Conservation (phyloP, 2,329 filamentous ascomycete species). For the Cladorrhinum sp. region DNA sequence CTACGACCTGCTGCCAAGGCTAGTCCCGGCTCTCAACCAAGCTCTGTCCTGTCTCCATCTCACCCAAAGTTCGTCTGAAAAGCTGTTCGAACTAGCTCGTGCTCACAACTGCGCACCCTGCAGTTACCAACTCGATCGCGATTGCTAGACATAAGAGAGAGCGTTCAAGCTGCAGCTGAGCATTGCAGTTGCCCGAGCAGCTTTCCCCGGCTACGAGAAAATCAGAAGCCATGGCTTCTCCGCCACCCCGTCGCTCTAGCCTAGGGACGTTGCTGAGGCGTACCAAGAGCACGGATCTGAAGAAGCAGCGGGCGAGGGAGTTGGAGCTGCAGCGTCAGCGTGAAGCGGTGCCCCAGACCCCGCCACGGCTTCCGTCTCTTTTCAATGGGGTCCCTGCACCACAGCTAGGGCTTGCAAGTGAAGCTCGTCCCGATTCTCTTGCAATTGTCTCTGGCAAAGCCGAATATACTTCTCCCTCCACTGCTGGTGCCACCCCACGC, state of each 20-base stretch:
- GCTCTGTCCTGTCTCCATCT: conserved; percentile 1
- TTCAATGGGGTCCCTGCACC: conserved; percentile 46
- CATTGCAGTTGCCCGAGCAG: conserved; percentile 7
- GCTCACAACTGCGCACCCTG: not conserved
- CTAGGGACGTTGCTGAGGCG: conserved; percentile 63
- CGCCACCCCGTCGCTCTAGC: conserved; percentile 41
- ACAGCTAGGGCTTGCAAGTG: conserved; percentile 53
- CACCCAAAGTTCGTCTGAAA: not conserved
- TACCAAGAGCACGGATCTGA: conserved; percentile 65
- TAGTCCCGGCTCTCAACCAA: conserved; percentile 2
- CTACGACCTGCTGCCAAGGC: conserved; percentile 10
- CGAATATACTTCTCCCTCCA: conserved; percentile 24
- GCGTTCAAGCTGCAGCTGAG: not conserved
- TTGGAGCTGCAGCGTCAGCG: conserved; percentile 52
- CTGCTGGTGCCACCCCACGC: conserved; percentile 35
- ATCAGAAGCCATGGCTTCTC: conserved; percentile 33
- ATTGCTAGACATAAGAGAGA: not conserved
- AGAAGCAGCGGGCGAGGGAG: conserved; percentile 56
- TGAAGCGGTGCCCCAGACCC: conserved; percentile 45
- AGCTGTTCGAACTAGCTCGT: not conserved
- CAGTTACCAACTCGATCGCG: not conserved
- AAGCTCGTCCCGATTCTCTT: conserved; percentile 61
- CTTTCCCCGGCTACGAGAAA: conserved; percentile 8
- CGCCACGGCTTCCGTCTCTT: conserved; percentile 53
- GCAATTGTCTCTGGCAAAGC: conserved; percentile 54